phyloP scores from a whole-genome alignment of 371 early-diverging fungal genomes.

The Lichtheimia corymbifera region DNA sequence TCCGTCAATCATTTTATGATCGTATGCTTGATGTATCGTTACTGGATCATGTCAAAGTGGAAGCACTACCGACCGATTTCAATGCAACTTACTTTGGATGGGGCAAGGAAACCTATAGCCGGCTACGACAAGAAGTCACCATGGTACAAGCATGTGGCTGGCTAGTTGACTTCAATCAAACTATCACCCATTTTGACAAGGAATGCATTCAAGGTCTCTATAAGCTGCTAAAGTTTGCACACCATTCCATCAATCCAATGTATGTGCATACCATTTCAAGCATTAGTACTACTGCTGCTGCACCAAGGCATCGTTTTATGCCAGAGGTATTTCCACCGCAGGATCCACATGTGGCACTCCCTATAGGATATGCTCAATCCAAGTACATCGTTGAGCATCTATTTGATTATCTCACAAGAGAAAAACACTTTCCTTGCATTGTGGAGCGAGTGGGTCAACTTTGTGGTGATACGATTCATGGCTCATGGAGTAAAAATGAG shows the following conservation, averaged over 20 bases:
- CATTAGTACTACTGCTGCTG: constrained; percentile 17
- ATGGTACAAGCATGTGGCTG: constrained; percentile 39
- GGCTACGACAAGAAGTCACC: constrained; percentile 27
- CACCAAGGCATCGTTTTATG: constrained; percentile 16
- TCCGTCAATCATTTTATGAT: constrained; percentile 19
- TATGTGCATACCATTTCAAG: constrained; percentile 39
- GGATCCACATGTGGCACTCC: constrained; percentile 27
- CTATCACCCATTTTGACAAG: constrained; percentile 31
- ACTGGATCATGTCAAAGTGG: neutral
- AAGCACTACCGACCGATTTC: constrained; percentile 14
- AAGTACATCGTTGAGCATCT: constrained; percentile 44
- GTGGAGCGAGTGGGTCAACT: constrained; percentile 47
- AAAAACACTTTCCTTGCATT: constrained; percentile 35
- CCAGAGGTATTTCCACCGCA: constrained; percentile 27
- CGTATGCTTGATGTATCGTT: constrained; percentile 18
- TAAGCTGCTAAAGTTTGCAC: constrained; percentile 35
- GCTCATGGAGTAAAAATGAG: constrained; percentile 47
- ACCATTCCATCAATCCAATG: constrained; percentile 29
- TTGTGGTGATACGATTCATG: constrained; percentile 35
- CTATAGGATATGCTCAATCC: constrained; percentile 47
- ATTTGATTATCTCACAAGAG: constrained; percentile 19
- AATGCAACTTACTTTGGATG: constrained; percentile 28
- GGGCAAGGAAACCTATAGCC: constrained; percentile 21
- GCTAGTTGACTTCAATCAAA: constrained; percentile 36
- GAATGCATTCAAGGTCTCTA: constrained; percentile 39